Evolutionary conservation across 371 early-diverging fungal genomes (phyloP).

Genomic region (Chytridium lagenaria): DNA sequence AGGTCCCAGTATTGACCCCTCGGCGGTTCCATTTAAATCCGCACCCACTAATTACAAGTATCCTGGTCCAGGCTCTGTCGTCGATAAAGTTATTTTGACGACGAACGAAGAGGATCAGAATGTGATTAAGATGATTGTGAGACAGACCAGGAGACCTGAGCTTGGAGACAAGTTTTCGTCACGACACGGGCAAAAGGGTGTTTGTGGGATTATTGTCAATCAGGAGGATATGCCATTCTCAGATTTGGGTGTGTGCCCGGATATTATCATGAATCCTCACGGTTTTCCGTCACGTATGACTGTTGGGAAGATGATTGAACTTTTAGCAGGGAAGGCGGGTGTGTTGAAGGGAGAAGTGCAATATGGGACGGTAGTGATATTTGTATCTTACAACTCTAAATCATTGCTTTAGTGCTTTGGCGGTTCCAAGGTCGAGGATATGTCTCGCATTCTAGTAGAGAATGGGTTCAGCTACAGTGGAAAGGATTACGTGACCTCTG

Average conservation of each 20-base stretch:
- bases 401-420: conserved; percentile 74
- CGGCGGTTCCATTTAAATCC: conserved; percentile 70
- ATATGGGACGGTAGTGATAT: conserved; percentile 84
- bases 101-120: conserved; percentile 94
- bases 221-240: conserved; percentile 99
- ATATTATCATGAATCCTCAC: conserved; percentile 99
- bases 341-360: conserved; percentile 93
- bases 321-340: conserved; percentile 98
- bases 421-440: conserved; percentile 94
- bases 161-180: conserved; percentile 99
- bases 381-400: not conserved
- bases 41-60: conserved; percentile 88
- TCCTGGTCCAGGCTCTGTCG: conserved; percentile 74
- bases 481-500: conserved; percentile 98
- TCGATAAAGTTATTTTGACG: conserved; percentile 90
- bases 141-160: conserved; percentile 98
- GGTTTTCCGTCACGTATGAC: conserved; percentile 99
- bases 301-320: conserved; percentile 99
- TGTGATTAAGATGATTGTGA: conserved; percentile 92
- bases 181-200: conserved; percentile 99
- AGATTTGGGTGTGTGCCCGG: conserved; percentile 95
- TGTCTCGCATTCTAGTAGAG: conserved; percentile 91
- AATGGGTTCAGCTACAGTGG: conserved; percentile 99
- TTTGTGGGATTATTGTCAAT: conserved; percentile 96
- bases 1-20: conserved; percentile 44